Base-by-base conservation (phyloP, 306 rosid species). In the Pterocarpus macrocarpus region DNA sequence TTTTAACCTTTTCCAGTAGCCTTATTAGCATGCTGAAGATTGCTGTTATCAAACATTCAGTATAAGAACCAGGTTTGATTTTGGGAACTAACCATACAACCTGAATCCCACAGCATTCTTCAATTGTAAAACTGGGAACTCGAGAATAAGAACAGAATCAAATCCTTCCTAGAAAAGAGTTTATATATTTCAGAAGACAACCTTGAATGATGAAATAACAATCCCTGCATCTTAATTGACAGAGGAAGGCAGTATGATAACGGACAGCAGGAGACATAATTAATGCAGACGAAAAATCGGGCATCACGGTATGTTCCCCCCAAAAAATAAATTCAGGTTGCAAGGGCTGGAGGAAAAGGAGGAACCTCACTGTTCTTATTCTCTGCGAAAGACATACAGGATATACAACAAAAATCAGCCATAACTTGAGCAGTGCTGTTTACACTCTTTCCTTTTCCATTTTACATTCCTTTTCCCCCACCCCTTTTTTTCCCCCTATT, bases 401-500 rank as follows among this genome's bases (percentile, higher is more conserved):
- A 81, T 78, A 53, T 44, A 55, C 64, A 55, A 71, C 71, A 69
- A 82, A 75, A 75, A 56, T 67, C 83, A 83, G 87, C 79, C 76
- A 71, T 6, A 39, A 85, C 78, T 78, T 82, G 87, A 66, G 83
- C 81, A 76, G 68, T 53, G 69, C 47, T 14, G 79, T 39, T 72
- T 69, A 77, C 83, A 81, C 63, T 76, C 77, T 53, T 63, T 35
- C 13, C 66, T 64, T 73, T 79, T 79, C 71, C 47, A 30, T 73
- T 80, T 73, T 67, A 66, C 85, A 80, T 11, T 66, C 70, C 73
- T 65, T 76, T 83, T 65, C 53, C 49, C 50, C 85, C 85, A 84
- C 65, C 80, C 84, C 76, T 66, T 85, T 66, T 50, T 75, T 73
- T 57, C 47, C 70, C 75, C 85, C 83, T 88, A 85, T 85, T 86